Conservation (phyloP, 345 rosid species). For the Boechera divaricarpa region DNA sequence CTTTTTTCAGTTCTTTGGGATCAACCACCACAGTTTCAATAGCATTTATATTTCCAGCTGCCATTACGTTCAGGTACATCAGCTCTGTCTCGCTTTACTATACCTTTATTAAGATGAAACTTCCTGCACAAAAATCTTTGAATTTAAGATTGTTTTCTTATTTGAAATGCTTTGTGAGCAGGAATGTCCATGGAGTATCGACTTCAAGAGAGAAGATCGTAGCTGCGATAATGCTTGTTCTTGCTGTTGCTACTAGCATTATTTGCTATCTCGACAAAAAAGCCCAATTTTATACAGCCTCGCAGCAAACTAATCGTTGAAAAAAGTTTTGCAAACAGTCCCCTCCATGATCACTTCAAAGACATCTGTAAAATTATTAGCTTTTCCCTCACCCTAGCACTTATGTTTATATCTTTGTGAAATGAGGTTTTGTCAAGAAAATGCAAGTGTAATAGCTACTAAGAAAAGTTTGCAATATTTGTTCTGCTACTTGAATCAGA, state of each 20-base stretch:
- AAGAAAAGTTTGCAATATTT: conserved; percentile 24
- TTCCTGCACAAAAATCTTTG: neutral
- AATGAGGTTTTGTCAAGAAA: conserved; percentile 17
- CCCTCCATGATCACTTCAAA: conserved; percentile 42
- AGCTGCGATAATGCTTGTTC: conserved; percentile 45
- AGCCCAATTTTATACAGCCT: conserved; percentile 42
- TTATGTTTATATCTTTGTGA: conserved; percentile 22
- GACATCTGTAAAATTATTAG: conserved; percentile 33
- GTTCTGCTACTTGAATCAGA: conserved; percentile 28
- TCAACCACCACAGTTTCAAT: conserved; percentile 85
- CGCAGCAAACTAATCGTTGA: conserved; percentile 19
- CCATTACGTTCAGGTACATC: conserved; percentile 74
- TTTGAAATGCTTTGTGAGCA: conserved; percentile 30
- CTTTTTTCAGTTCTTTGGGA: conserved; percentile 82
- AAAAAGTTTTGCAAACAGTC: conserved; percentile 33
- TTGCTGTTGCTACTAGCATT: conserved; percentile 51
- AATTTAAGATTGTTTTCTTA: neutral
- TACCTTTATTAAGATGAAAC: neutral
- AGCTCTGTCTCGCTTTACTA: conserved; percentile 1
- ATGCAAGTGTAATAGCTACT: conserved; percentile 15
- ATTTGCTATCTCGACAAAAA: conserved; percentile 54
- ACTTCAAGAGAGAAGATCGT: conserved; percentile 48
- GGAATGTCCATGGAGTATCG: conserved; percentile 57
- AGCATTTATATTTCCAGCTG: conserved; percentile 86
- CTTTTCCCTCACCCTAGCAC: neutral